These are phyloP conservation scores for Phlegmacium glaucopus DNA, from an alignment of 768 basidiomycete genomes.

Conservation along the genomic window DNA sequence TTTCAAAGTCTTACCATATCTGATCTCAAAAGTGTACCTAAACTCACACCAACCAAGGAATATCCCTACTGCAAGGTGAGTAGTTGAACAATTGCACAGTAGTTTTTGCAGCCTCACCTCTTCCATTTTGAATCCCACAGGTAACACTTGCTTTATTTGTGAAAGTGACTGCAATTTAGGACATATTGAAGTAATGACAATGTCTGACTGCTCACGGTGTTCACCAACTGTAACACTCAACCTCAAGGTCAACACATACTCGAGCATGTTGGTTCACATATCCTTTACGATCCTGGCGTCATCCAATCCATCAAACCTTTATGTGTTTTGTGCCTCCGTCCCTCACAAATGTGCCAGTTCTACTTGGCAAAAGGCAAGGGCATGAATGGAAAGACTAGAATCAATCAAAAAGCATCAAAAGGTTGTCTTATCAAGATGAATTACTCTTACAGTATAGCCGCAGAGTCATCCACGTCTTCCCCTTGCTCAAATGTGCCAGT, in stretches of 20 bases:
- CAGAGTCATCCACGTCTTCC: too few relatives aligned
- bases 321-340: too few relatives aligned
- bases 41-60: constrained; percentile 1
- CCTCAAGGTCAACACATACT: constrained; percentile 10
- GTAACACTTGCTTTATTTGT: constrained; percentile 14
- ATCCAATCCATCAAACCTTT: too few relatives aligned
- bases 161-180: constrained; percentile 4
- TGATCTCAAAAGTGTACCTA: constrained; percentile 11
- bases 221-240: constrained; percentile 8
- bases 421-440: too few relatives aligned
- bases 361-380: constrained; percentile 12
- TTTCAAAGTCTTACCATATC: constrained; percentile 1
- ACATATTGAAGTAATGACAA: neutral
- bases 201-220: constrained; percentile 6
- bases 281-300: too few relatives aligned
- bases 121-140: neutral
- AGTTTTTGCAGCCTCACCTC: neutral
- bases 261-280: constrained; percentile 16
- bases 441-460: too few relatives aligned
- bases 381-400: too few relatives aligned
- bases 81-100: neutral
- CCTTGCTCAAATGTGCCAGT: too few relatives aligned
- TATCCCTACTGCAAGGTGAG: constrained; percentile 12
- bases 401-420: too few relatives aligned
- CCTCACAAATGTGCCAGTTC: too few relatives aligned